A percentile compares a stretch with the other conserved stretches of the same genome.
Evolutionary conservation across 345 rosid genomes (phyloP).

Genomic region (Linum lewisii): DNA sequence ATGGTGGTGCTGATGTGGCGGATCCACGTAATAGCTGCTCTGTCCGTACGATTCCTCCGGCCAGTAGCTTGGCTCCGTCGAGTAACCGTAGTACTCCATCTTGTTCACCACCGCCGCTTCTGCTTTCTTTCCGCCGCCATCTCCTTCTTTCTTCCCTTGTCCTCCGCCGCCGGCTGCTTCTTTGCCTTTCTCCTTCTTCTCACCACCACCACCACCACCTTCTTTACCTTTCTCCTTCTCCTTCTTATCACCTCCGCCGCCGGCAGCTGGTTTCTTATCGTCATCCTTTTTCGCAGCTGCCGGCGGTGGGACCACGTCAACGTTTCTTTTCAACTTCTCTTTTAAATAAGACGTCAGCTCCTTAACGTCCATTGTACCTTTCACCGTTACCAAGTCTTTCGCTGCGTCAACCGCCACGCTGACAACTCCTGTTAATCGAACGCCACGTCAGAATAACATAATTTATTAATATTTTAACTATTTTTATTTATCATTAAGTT

Average conservation of each 20-base stretch:
- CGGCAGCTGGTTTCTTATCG: conserved; percentile 9
- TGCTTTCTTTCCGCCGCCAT: conserved; percentile 1
- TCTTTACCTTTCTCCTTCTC: conserved; percentile 22
- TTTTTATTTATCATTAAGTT: not conserved
- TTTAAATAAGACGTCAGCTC: conserved; percentile 37
- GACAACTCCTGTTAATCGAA: conserved; percentile 43
- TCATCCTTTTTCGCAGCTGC: conserved; percentile 27
- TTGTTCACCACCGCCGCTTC: conserved; percentile 22
- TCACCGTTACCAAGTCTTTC: conserved; percentile 66
- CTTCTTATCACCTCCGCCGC: conserved; percentile 18
- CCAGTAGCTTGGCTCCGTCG: conserved; percentile 27
- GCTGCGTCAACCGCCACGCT: conserved; percentile 41
- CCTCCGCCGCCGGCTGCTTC: not conserved
- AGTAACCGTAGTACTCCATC: conserved; percentile 22
- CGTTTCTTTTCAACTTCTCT: conserved; percentile 47
- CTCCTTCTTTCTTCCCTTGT: conserved; percentile 12
- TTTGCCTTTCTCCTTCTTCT: conserved; percentile 7
- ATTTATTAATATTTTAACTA: not conserved
- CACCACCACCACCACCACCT: conserved; percentile 13
- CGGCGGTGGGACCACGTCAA: conserved; percentile 52
- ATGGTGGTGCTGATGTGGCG: not conserved
- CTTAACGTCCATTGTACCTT: conserved; percentile 60
- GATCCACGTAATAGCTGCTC: not conserved
- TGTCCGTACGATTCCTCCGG: conserved; percentile 26
- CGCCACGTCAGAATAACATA: conserved; percentile 13